Evolutionary conservation across 2,329 filamentous ascomycete species (phyloP), one percentile per base, ranked within the genome.

Genomic region (Trichoderma sp.): DNA sequence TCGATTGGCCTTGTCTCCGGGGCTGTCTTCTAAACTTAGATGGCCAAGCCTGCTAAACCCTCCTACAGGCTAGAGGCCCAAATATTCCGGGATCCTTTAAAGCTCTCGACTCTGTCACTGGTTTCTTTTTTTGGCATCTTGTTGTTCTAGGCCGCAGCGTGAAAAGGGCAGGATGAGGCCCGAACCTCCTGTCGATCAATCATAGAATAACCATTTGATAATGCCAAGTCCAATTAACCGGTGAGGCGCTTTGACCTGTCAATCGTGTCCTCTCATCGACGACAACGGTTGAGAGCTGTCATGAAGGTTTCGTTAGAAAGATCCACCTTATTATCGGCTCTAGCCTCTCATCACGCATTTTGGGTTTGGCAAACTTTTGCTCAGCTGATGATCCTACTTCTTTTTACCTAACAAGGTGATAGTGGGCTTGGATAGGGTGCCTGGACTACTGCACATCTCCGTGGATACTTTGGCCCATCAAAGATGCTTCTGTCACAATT

Each of bases 161-260:
- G 52, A 15, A n/a, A n/a, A 57, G 15, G 50, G 29, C 27, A 19
- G 50, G 35, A 42, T 45, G 52, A 48, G 19, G 19, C 19, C 61
- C 29, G 25, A 56, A n/a, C 19, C 63, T 65, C 63, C 63, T 65
- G 52, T 65, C 63, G 63, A 65, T 57, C 63, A 65, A 35, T 27
- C 9, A 42, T 37, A 25, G 60, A 17, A 39, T 42, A 54, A 13
- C 7, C 19, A 39, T 65, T 65, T 56, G 13, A 53, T 65, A 65
- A 65, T 65, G 63, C 63, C 63, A 65, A 65, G 63, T 17, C 6
- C 37, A 34, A 48, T 22, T 13, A 1, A 12, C 42, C 22, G 10
- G 17, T 37, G 37, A 56, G 37, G 53, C n/a, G 37, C 22, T 12
- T 25, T 48, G 4, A 19, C 27, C 42, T 1, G 13, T n/a, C 15